A percentile compares a stretch with the other conserved stretches of the same genome.
phyloP scores from a whole-genome alignment of 2,329 filamentous ascomycete species.

The Bipolaris zeicola region DNA sequence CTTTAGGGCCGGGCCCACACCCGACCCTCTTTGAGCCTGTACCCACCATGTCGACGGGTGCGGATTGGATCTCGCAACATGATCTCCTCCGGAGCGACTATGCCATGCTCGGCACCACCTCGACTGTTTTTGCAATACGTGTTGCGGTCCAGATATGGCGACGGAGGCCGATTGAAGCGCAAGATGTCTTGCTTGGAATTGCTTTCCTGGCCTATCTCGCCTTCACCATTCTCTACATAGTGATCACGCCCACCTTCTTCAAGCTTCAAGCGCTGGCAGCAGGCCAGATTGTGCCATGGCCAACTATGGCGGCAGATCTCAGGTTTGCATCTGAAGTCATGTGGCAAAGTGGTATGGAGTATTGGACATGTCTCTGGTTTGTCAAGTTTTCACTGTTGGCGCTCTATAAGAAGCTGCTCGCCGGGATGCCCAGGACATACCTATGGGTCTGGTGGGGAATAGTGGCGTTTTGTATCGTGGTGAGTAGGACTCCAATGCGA shows the following conservation, averaged over 20 bases:
- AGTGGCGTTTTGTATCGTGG: constrained; percentile 42
- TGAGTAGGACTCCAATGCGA: constrained; percentile 20
- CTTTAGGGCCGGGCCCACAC: not conserved
- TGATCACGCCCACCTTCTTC: constrained; percentile 44
- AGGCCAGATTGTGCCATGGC: constrained; percentile 32
- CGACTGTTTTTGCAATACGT: constrained; percentile 23
- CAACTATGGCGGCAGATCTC: constrained; percentile 39
- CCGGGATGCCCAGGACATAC: constrained; percentile 37
- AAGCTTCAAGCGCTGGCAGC: constrained; percentile 32
- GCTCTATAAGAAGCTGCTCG: constrained; percentile 48
- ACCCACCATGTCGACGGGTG: constrained; percentile 18
- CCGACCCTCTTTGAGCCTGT: not conserved
- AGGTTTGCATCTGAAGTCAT: constrained; percentile 45
- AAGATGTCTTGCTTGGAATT: constrained; percentile 31
- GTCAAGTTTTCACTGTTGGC: constrained; percentile 50
- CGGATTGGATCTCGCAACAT: constrained; percentile 22
- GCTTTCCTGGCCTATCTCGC: constrained; percentile 37
- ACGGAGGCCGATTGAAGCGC: constrained; percentile 11
- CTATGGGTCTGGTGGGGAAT: constrained; percentile 48
- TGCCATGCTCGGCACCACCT: constrained; percentile 24
- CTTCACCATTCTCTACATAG: constrained; percentile 41
- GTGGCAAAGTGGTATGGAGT: constrained; percentile 47
- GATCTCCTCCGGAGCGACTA: constrained; percentile 21
- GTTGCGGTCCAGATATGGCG: constrained; percentile 18
- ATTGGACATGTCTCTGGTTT: constrained; percentile 50